phyloP scores from a whole-genome alignment of 2,329 filamentous ascomycete genomes.

The Biscogniauxia mediterranea region DNA sequence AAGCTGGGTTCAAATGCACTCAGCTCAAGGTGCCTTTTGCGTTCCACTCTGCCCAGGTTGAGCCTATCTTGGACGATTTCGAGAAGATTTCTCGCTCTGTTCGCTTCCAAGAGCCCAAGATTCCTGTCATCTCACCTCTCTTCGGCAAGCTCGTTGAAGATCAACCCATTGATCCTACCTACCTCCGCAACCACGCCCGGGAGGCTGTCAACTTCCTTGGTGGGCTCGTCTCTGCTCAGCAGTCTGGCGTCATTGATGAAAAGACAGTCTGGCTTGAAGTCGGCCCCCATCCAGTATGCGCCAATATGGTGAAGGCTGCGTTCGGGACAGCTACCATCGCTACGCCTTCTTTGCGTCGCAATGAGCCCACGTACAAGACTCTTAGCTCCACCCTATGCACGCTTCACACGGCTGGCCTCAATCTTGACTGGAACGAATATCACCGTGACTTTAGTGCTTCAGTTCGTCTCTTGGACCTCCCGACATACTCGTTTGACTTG shows the following conservation, averaged over 20 bases:
- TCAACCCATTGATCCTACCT: conserved; percentile 57
- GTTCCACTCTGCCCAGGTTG: conserved; percentile 65
- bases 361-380: conserved; percentile 63
- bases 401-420: conserved; percentile 56
- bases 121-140: conserved; percentile 68
- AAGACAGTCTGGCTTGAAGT: conserved; percentile 71
- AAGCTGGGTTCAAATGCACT: conserved; percentile 57
- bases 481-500: conserved; percentile 65
- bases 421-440: conserved; percentile 66
- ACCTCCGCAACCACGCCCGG: conserved; percentile 64
- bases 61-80: conserved; percentile 61
- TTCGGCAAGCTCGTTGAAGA: conserved; percentile 59
- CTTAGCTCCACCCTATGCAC: conserved; percentile 56
- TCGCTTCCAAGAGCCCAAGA: conserved; percentile 51
- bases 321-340: conserved; percentile 54
- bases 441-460: conserved; percentile 59
- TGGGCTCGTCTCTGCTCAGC: conserved; percentile 58
- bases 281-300: conserved; percentile 70
- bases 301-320: conserved; percentile 65
- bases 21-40: conserved; percentile 65
- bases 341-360: conserved; percentile 60
- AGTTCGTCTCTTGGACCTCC: conserved; percentile 62
- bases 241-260: conserved; percentile 58
- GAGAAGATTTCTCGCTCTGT: conserved; percentile 52
- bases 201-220: conserved; percentile 68